phyloP scores from a whole-genome alignment of 2,329 filamentous ascomycete genomes.

The Scedosporium dehoogii region DNA sequence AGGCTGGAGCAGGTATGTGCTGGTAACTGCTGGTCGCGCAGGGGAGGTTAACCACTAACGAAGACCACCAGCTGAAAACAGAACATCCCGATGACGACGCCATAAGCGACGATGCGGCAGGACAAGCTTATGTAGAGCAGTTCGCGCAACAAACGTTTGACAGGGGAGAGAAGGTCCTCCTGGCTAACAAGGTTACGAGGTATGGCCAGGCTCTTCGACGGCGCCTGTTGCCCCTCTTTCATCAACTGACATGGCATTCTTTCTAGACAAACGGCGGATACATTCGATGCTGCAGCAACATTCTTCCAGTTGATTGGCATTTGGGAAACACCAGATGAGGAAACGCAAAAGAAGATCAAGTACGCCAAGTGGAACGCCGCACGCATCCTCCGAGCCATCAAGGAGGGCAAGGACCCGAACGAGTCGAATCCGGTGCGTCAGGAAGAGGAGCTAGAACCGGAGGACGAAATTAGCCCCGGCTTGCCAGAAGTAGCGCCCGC shows the following conservation, averaged over 20 bases:
- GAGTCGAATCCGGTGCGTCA: constrained; percentile 67
- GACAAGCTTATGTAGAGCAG: constrained; percentile 86
- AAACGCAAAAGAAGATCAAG: constrained; percentile 79
- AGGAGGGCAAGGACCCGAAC: constrained; percentile 86
- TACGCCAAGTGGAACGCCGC: constrained; percentile 94
- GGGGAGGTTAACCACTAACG: no score
- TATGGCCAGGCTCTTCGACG: constrained; percentile 23
- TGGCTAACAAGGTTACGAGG: constrained; percentile 75
- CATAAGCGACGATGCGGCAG: constrained; percentile 73
- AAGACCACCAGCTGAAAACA: constrained; percentile 48
- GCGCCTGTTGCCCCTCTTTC: not conserved
- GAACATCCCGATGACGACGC: constrained; percentile 71
- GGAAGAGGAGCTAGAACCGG: constrained; percentile 37
- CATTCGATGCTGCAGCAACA: constrained; percentile 82
- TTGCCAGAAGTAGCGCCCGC: constrained; percentile 35
- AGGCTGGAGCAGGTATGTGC: constrained; percentile 64
- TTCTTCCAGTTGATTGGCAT: constrained; percentile 84
- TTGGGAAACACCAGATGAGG: constrained; percentile 67
- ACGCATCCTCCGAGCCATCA: constrained; percentile 82
- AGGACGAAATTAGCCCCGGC: constrained; percentile 49
- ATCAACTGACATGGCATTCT: not conserved
- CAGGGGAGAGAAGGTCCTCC: constrained; percentile 71
- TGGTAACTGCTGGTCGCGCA: not conserved
- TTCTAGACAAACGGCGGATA: constrained; percentile 77
- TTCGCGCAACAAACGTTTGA: constrained; percentile 85